Conservation (phyloP, 2,329 filamentous ascomycete species). For the Monascus ruber region DNA sequence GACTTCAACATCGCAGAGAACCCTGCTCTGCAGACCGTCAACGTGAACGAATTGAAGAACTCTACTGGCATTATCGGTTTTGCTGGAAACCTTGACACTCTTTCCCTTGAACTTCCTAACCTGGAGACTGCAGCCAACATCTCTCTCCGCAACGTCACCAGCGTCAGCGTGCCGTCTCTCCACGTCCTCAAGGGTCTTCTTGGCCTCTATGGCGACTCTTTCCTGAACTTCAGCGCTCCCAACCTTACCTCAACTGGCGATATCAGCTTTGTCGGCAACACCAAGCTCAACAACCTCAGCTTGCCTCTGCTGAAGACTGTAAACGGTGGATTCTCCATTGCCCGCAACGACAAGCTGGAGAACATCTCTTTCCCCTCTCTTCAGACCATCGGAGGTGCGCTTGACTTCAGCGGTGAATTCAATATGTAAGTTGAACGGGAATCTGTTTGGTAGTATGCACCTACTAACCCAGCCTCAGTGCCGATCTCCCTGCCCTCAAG, state of each 20-base stretch:
- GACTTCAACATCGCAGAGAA: constrained; percentile 86
- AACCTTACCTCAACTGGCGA: constrained; percentile 39
- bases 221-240: constrained; percentile 33
- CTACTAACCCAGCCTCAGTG: constrained; percentile 40
- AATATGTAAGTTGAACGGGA: constrained; percentile 52
- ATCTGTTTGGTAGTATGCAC: constrained; percentile 9
- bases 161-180: constrained; percentile 62
- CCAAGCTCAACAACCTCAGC: constrained; percentile 57
- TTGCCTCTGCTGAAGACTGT: constrained; percentile 58
- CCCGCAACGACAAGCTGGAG: constrained; percentile 73
- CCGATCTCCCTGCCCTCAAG: constrained; percentile 55
- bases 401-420: constrained; percentile 79
- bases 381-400: constrained; percentile 60
- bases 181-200: constrained; percentile 63
- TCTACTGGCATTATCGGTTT: constrained; percentile 61
- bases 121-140: constrained; percentile 68
- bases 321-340: constrained; percentile 69
- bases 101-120: constrained; percentile 65
- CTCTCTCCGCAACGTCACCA: constrained; percentile 69
- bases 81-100: constrained; percentile 64
- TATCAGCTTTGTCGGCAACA: constrained; percentile 47
- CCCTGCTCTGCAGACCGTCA: constrained; percentile 61
- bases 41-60: constrained; percentile 62
- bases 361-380: constrained; percentile 58
- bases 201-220: constrained; percentile 66